Evolutionary conservation across 768 basidiomycete genomes (phyloP).

Genomic region (Gymnopilus dilepis): DNA sequence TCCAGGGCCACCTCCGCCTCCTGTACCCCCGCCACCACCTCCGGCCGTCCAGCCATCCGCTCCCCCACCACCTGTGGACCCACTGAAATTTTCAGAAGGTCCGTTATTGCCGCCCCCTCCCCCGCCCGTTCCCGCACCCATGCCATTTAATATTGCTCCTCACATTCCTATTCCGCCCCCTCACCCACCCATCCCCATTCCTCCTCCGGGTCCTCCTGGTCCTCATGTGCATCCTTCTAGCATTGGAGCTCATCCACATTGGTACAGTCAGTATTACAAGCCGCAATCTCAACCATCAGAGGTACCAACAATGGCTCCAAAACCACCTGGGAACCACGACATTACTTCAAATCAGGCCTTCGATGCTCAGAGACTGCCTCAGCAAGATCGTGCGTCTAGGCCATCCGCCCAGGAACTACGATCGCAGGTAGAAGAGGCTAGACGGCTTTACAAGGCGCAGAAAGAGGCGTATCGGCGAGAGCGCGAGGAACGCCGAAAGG

Average conservation of each 20-base stretch:
- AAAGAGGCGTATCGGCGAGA: conserved; percentile 73
- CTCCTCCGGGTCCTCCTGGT: neutral
- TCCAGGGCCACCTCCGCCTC: conserved; percentile 10
- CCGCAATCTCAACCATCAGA: neutral
- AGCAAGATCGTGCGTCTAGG: conserved; percentile 14
- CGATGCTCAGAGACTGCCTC: neutral
- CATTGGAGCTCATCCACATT: neutral
- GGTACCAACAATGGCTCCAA: neutral
- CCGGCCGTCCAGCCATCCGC: conserved; percentile 20
- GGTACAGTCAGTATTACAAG: neutral
- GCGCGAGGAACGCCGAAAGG: conserved; percentile 52
- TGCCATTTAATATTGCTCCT: conserved; percentile 15
- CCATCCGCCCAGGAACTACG: conserved; percentile 43
- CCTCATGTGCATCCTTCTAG: neutral
- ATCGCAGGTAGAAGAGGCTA: conserved; percentile 67
- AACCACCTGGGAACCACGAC: neutral
- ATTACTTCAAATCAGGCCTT: neutral
- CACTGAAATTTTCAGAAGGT: conserved; percentile 20
- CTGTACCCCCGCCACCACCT: conserved; percentile 8
- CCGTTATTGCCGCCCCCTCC: conserved; percentile 20
- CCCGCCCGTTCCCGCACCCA: conserved; percentile 27
- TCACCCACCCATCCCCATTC: neutral
- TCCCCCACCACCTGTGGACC: conserved; percentile 18
- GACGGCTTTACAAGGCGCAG: conserved; percentile 66
- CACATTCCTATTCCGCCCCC: neutral